Percentiles rank a stretch among this genome's conserved stretches.
phyloP scores from a whole-genome alignment of 257 asterid species.

The Cynanchum wilfordii region DNA sequence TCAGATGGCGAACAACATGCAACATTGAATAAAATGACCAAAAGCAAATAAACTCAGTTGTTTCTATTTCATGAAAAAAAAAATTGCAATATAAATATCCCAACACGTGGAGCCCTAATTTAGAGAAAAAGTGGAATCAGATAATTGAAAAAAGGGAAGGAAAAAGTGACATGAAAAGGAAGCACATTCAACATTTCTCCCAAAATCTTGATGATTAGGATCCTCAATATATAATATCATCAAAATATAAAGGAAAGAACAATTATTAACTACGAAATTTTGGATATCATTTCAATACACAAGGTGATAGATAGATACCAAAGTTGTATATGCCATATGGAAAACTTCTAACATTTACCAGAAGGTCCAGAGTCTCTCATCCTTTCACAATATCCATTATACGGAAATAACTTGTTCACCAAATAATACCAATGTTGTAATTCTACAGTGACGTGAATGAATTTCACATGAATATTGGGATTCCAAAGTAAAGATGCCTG shows the following conservation, averaged over 20 bases:
- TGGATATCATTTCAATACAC: background rate
- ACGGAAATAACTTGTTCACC: background rate
- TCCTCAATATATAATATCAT: background rate
- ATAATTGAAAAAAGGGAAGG: background rate
- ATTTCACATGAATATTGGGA: background rate
- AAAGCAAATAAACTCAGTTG: background rate
- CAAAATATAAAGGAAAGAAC: background rate
- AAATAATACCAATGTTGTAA: too few relatives aligned
- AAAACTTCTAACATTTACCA: background rate
- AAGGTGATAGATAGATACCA: background rate
- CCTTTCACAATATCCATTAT: background rate
- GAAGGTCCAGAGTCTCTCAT: background rate
- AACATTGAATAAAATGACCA: background rate
- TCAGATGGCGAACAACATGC: background rate
- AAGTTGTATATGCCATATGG: background rate
- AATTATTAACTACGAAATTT: background rate
- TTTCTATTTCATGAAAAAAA: background rate
- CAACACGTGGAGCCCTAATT: background rate
- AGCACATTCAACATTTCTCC: background rate
- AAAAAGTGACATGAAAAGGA: background rate
- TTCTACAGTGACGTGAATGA: too few relatives aligned
- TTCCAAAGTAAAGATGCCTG: background rate
- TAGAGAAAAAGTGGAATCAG: background rate
- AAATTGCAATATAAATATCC: background rate
- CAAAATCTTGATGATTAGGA: background rate